Evolutionary conservation across 192 early-diverging fungal genomes (phyloP).

Genomic region (Chytriomyces sp.): DNA sequence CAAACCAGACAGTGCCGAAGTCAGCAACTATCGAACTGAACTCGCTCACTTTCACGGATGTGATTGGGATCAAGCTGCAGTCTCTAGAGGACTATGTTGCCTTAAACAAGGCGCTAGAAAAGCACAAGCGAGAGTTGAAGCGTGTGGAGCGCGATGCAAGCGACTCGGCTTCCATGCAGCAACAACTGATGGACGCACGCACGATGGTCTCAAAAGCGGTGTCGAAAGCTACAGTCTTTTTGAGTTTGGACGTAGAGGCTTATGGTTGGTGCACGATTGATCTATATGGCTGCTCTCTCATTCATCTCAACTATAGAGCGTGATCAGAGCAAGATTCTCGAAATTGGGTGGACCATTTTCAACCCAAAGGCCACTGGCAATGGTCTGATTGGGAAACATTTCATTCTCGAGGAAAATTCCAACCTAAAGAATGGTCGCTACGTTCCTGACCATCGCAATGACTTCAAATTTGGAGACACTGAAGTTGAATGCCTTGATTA

Average conservation of each 20-base stretch:
- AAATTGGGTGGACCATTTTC: conserved; percentile 26
- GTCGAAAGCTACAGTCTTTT: conserved; percentile 1
- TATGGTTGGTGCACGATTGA: background rate
- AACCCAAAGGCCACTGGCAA: conserved; percentile 9
- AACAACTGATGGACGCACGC: background rate
- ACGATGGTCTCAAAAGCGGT: background rate
- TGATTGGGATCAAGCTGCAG: conserved; percentile 20
- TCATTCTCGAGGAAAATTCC: conserved; percentile 21
- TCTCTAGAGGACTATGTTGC: conserved; percentile 17
- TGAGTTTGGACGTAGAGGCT: conserved; percentile 27
- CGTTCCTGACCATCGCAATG: conserved; percentile 9
- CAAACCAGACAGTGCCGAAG: too few species aligned
- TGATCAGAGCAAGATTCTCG: conserved; percentile 19
- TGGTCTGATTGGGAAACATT: conserved; percentile 20
- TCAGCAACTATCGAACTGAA: background rate
- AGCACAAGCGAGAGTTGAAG: conserved; percentile 18
- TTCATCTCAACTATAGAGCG: background rate
- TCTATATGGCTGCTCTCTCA: background rate
- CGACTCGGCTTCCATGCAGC: background rate
- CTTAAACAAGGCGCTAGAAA: conserved; percentile 15
- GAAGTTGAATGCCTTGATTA: conserved; percentile 27
- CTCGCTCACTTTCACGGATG: background rate
- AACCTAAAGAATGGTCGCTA: conserved; percentile 6
- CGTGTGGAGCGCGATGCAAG: conserved; percentile 17
- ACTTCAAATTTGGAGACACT: conserved; percentile 26